A percentile compares a stretch with the other conserved stretches of the same genome.
These are phyloP conservation scores for Lactifluus volemus DNA, from an alignment of 768 basidiomycete species.

Conservation along the genomic window DNA sequence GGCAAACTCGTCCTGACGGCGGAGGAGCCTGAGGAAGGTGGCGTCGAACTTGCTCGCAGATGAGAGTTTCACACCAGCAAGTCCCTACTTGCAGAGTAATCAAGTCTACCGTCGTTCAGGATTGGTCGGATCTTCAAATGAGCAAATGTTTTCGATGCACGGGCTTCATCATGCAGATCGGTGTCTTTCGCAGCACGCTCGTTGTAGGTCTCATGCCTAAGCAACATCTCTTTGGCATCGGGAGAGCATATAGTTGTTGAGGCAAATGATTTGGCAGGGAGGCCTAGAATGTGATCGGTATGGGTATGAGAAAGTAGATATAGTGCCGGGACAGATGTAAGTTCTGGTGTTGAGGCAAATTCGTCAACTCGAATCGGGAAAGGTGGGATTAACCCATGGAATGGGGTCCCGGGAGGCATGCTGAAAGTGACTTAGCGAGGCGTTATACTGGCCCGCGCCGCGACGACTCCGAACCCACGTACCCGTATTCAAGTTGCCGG, in stretches of 20 bases:
- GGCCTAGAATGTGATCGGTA: slow-evolving; percentile 76
- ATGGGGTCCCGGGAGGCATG: slow-evolving; percentile 76
- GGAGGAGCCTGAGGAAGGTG: slow-evolving; percentile 50
- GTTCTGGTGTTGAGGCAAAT: slow-evolving; percentile 42
- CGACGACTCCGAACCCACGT: slow-evolving; percentile 51
- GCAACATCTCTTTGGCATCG: slow-evolving; percentile 81
- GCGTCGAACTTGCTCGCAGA: slow-evolving; percentile 40
- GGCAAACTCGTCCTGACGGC: slow-evolving; percentile 69
- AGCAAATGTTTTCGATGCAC: slow-evolving; percentile 46
- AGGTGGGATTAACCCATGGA: slow-evolving; percentile 64
- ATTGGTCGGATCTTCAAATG: slow-evolving; percentile 57
- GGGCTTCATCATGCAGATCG: slow-evolving; percentile 37
- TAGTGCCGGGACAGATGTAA: slow-evolving; percentile 35
- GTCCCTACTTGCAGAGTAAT: slow-evolving; percentile 52
- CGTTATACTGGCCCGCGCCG: too few relatives aligned
- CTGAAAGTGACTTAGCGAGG: too few relatives aligned
- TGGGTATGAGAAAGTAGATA: slow-evolving; percentile 88
- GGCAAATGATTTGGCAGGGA: slow-evolving; percentile 67
- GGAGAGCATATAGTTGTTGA: slow-evolving; percentile 67
- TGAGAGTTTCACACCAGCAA: slow-evolving; percentile 42
- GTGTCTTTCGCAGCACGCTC: slow-evolving; percentile 53
- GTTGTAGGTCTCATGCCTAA: slow-evolving; percentile 61
- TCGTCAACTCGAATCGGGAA: slow-evolving; percentile 83
- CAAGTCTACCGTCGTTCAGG: slow-evolving; percentile 34
- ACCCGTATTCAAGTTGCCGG: slow-evolving; percentile 84